A percentile compares a stretch with the other conserved stretches of the same genome.
These are phyloP conservation scores for Nitzschia inconspicua DNA, from an alignment of 108 stramenopile genomes.

Conservation along the genomic window DNA sequence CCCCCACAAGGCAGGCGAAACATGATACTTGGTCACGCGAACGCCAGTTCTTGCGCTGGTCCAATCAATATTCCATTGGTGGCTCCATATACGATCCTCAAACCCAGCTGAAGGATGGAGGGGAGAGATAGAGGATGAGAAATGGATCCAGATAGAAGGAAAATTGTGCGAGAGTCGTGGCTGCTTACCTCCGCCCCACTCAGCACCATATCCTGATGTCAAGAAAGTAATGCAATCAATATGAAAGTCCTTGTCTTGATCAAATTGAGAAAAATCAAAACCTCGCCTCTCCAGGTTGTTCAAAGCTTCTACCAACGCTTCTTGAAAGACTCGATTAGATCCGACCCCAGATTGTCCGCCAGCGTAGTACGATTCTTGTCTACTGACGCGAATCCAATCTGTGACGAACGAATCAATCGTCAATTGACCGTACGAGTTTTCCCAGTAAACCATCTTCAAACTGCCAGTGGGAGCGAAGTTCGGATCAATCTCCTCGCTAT, in stretches of 20 bases:
- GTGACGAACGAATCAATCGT: slow-evolving; percentile 24
- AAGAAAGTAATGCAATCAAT: slow-evolving; percentile 63
- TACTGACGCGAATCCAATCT: slow-evolving; percentile 15
- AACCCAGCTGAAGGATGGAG: not conserved
- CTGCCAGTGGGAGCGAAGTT: slow-evolving; percentile 26
- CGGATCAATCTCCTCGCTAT: slow-evolving; percentile 11
- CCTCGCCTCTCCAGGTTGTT: not conserved
- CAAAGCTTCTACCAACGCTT: slow-evolving; percentile 15
- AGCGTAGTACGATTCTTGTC: slow-evolving; percentile 21
- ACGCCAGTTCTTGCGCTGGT: not conserved
- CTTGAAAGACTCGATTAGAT: slow-evolving; percentile 8
- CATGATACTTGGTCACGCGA: slow-evolving; percentile 18
- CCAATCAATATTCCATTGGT: slow-evolving; percentile 22
- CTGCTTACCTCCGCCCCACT: slow-evolving; percentile 20
- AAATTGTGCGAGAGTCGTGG: not conserved
- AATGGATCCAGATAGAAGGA: not conserved
- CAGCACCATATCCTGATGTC: slow-evolving; percentile 68
- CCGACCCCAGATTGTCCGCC: slow-evolving; percentile 20
- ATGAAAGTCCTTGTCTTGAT: slow-evolving; percentile 18
- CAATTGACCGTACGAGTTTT: slow-evolving; percentile 32
- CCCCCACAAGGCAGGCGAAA: slow-evolving; percentile 27
- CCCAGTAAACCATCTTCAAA: slow-evolving; percentile 20
- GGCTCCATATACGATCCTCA: slow-evolving; percentile 35
- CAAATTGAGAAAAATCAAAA: slow-evolving; percentile 19
- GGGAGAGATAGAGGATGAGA: not conserved